Conservation (phyloP, 108 stramenopile genomes). For the Stephanodiscus minutulus region DNA sequence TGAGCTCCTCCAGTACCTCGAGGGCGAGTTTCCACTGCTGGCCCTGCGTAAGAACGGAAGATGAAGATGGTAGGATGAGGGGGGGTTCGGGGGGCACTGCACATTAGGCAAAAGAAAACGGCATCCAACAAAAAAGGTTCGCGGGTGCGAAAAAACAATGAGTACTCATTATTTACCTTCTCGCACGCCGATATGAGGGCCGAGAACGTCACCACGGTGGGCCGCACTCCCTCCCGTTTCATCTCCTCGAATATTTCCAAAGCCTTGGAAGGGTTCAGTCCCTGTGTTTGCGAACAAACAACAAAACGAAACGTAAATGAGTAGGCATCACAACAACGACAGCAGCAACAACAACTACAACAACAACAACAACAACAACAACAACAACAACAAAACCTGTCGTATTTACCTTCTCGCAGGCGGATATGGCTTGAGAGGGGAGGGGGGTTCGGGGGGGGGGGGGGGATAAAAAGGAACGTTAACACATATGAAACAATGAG, state of each 20-base stretch:
- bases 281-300: no score
- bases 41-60: constrained; percentile 15
- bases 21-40: constrained; percentile 93
- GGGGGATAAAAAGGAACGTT: no score
- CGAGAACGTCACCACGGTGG: constrained; percentile 92
- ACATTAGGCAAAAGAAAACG: not conserved
- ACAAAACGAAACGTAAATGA: no score
- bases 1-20: constrained; percentile 87
- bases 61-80: not conserved
- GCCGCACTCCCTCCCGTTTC: constrained; percentile 78
- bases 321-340: no score
- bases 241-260: constrained; percentile 85
- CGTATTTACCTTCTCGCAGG: constrained; percentile 73
- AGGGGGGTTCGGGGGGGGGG: no score
- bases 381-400: no score
- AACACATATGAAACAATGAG: no score
- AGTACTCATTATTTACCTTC: constrained; percentile 24
- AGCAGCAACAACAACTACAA: no score
- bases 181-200: constrained; percentile 90
- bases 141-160: not conserved
- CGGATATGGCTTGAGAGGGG: constrained; percentile 62
- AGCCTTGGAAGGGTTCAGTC: constrained; percentile 73
- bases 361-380: no score
- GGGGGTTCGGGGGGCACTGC: not conserved
- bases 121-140: not conserved